These are phyloP conservation scores for Corylus avellana DNA, from an alignment of 306 rosid genomes.

Conservation along the genomic window DNA sequence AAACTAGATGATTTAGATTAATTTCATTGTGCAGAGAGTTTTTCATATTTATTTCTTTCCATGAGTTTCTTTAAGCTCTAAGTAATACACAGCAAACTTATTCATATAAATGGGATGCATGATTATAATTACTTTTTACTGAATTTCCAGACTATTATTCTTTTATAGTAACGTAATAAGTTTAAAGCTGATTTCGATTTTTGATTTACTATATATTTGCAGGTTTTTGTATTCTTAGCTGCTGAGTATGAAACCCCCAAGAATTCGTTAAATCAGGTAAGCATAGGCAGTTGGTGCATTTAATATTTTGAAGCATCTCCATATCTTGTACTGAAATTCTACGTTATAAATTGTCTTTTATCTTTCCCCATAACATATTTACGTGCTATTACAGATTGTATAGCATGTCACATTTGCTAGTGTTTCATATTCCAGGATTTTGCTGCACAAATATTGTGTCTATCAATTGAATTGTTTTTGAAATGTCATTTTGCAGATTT, in stretches of 20 bases:
- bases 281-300: slow-evolving; percentile 10
- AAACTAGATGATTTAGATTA: not conserved
- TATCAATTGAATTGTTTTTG: slow-evolving; percentile 14
- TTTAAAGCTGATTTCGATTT: slow-evolving; percentile 14
- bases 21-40: slow-evolving; percentile 8
- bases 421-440: not conserved
- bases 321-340: not conserved
- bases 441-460: not conserved
- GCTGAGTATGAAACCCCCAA: slow-evolving; percentile 79
- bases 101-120: not conserved
- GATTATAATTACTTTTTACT: not conserved
- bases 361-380: not conserved
- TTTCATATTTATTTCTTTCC: not conserved
- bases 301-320: slow-evolving; percentile 10
- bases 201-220: slow-evolving; percentile 23
- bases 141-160: not conserved
- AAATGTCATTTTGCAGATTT: slow-evolving; percentile 52
- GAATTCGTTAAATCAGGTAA: slow-evolving; percentile 76
- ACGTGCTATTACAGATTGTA: slow-evolving; percentile 13
- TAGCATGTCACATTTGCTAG: slow-evolving; percentile 7
- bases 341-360: not conserved
- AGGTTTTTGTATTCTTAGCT: slow-evolving; percentile 86
- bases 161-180: not conserved
- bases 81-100: not conserved
- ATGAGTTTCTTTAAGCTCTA: not conserved